Base-by-base conservation (phyloP, 2,329 filamentous ascomycete species). In the Zopfia rhizophila region DNA sequence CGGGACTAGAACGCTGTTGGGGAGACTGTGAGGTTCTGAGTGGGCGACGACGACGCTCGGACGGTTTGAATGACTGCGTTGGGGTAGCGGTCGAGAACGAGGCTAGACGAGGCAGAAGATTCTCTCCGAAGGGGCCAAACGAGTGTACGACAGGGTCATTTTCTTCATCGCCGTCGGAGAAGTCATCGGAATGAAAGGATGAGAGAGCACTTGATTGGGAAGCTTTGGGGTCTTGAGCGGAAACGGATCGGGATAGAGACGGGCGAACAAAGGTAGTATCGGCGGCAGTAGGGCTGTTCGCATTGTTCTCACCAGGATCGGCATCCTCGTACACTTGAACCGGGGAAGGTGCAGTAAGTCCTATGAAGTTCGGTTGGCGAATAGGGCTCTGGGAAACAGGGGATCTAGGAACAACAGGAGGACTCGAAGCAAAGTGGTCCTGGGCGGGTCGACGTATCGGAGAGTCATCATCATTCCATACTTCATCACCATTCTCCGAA, bases 91-190 rank as follows among this genome's bases (percentile, higher is more conserved):
- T 78, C 4, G 89, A 82, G 75, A 97, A 88, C 2, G 89, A 90
- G 16, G 90, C 89, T 69, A 97, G 82, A 18, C 90, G 86, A 51
- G 84, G 84, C n/a, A 93, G 85, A 25, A 96, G 80, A 66, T 96
- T 90, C 41, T 89, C 89, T 29, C 91, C 91, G 64, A 90, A 96
- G 1, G 91, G 91, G 12, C 91, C 92, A 58, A 97, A 97, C 0
- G 92, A 96, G 71, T 94, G 90, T 13, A 97, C 79, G 42, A 96
- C 86, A 3, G 92, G 92, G 59, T 97, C 94, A 55, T 97, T 97
- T 73, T 97, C 93, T 75, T 97, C 92, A 93, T 88, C 69, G 6
- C 54, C 66, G 53, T 96, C 85, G 38, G 90, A 87, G 40, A 88
- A 83, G 13, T 91, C 85, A 13, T 88, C 85, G 4, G 75, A 58